A percentile compares a stretch with the other conserved stretches of the same genome.
These are phyloP conservation scores for Coniochaeta sp. DNA, from an alignment of 2,329 filamentous ascomycete genomes.

Conservation along the genomic window DNA sequence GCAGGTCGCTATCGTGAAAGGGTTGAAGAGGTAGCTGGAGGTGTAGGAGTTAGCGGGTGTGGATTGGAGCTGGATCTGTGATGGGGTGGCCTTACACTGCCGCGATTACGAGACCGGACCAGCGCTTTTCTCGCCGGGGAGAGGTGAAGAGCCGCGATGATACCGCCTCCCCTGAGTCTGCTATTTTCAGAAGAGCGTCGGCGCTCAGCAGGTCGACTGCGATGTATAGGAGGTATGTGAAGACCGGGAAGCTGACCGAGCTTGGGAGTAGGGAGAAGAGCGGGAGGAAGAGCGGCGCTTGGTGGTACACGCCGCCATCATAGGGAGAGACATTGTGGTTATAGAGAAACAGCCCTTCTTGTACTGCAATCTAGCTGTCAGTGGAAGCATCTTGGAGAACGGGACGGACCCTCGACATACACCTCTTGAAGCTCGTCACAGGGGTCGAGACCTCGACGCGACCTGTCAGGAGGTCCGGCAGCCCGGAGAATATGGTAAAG, in stretches of 20 bases:
- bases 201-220: conserved; percentile 76
- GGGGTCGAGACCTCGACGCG: conserved; percentile 96
- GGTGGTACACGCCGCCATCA: conserved; percentile 77
- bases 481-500: conserved; percentile 71
- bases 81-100: conserved; percentile 62
- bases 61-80: neutral
- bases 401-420: conserved; percentile 42
- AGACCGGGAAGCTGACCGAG: conserved; percentile 57
- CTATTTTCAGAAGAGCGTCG: conserved; percentile 69
- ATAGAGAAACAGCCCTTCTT: conserved; percentile 94
- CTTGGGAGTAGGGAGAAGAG: conserved; percentile 84
- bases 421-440: conserved; percentile 94
- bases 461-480: conserved; percentile 79
- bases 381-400: neutral
- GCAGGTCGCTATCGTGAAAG: conserved; percentile 86
- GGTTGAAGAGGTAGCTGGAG: conserved; percentile 81
- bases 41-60: neutral
- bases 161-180: conserved; percentile 71
- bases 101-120: conserved; percentile 68
- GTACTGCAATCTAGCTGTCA: conserved; percentile 49
- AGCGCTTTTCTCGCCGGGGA: conserved; percentile 65
- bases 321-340: conserved; percentile 95
- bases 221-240: conserved; percentile 76
- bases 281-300: conserved; percentile 84
- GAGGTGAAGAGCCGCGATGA: conserved; percentile 73